phyloP scores from a whole-genome alignment of 2,329 filamentous ascomycete genomes.

The Alternaria sp. region DNA sequence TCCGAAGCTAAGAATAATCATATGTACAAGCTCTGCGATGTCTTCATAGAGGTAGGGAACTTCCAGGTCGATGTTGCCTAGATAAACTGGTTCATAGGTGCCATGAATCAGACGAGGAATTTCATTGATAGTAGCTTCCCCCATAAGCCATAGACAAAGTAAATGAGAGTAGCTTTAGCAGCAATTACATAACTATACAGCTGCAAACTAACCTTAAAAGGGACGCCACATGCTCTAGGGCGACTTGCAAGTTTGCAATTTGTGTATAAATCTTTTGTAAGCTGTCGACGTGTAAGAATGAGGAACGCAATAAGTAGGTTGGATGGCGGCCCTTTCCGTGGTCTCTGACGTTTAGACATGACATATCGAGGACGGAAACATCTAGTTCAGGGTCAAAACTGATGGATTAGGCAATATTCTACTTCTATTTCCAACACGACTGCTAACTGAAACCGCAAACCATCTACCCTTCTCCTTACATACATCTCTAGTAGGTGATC shows the following conservation, averaged over 20 bases:
- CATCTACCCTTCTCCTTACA: background rate
- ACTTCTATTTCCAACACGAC: background rate
- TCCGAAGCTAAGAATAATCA: constrained; percentile 38
- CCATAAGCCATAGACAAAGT: constrained; percentile 28
- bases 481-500: background rate
- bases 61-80: constrained; percentile 34
- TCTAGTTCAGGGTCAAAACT: background rate
- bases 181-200: constrained; percentile 57
- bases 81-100: constrained; percentile 32
- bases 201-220: constrained; percentile 56
- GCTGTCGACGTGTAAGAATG: constrained; percentile 41
- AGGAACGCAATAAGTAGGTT: constrained; percentile 42
- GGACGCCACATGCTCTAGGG: constrained; percentile 49
- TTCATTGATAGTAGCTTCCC: constrained; percentile 33
- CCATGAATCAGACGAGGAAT: constrained; percentile 32
- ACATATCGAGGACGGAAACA: background rate
- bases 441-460: background rate
- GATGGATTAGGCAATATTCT: background rate
- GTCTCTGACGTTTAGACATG: constrained; percentile 51
- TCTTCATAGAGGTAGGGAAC: constrained; percentile 31
- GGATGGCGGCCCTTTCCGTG: constrained; percentile 46
- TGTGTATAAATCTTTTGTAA: constrained; percentile 20
- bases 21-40: constrained; percentile 31
- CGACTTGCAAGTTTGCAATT: constrained; percentile 39
- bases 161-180: constrained; percentile 51